Evolutionary conservation across 1,139 yeast genomes (phyloP).

Genomic region (Suhomyces choctaworum): DNA sequence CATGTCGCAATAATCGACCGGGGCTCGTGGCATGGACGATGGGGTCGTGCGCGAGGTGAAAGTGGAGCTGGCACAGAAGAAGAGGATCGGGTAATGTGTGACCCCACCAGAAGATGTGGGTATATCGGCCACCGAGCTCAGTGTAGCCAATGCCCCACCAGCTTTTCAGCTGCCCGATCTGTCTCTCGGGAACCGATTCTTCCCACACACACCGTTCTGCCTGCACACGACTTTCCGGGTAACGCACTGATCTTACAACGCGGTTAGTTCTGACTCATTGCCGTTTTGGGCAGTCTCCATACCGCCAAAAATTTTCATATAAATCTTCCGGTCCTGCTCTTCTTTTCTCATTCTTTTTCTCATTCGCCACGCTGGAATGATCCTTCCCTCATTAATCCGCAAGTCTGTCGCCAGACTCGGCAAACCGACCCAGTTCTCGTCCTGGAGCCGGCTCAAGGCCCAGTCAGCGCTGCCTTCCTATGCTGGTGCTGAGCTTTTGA

Average conservation of each 20-base stretch:
- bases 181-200: too few relatives aligned
- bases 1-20: too few relatives aligned
- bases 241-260: constrained; percentile 38
- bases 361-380: constrained; percentile 4
- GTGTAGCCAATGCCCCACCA: too few relatives aligned
- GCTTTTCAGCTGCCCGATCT: too few relatives aligned
- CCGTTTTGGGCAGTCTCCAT: constrained; percentile 28
- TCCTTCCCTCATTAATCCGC: constrained; percentile 7
- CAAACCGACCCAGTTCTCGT: constrained; percentile 10
- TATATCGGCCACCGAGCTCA: too few relatives aligned
- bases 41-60: too few relatives aligned
- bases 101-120: too few relatives aligned
- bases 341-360: constrained; percentile 6
- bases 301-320: constrained; percentile 16
- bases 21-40: too few relatives aligned
- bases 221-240: constrained; percentile 19
- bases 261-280: constrained; percentile 40
- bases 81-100: too few relatives aligned
- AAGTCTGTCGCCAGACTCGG: constrained; percentile 7
- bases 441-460: constrained; percentile 10
- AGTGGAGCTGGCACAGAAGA: too few relatives aligned
- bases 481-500: constrained; percentile 58
- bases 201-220: too few relatives aligned
- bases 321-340: constrained; percentile 7
- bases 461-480: constrained; percentile 29